Conservation (phyloP, 805 yeast species). For the Candida multigemmis region DNA sequence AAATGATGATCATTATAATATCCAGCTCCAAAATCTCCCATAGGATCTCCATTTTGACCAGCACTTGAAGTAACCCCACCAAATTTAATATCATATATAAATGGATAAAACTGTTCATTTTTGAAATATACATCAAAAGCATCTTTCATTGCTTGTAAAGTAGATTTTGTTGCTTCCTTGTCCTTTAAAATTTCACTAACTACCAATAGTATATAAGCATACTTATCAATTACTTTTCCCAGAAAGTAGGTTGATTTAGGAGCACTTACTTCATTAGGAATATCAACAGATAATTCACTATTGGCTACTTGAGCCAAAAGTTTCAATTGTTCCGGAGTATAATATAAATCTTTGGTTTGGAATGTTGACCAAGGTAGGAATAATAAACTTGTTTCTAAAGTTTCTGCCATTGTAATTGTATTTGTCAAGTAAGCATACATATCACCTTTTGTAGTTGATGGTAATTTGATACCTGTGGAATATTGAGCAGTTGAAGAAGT, state of each 20-base stretch:
- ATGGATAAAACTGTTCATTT: slow-evolving; percentile 39
- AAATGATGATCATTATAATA: slow-evolving; percentile 83
- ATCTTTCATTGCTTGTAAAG: slow-evolving; percentile 26
- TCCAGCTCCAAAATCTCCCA: slow-evolving; percentile 60
- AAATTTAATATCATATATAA: slow-evolving; percentile 46
- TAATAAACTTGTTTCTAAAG: slow-evolving; percentile 27
- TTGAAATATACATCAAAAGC: slow-evolving; percentile 33
- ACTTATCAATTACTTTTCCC: slow-evolving; percentile 49
- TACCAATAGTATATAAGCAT: slow-evolving; percentile 46
- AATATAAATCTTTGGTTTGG: slow-evolving; percentile 19
- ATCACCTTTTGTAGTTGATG: slow-evolving; percentile 43
- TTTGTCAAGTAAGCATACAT: slow-evolving; percentile 39
- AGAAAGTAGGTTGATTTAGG: slow-evolving; percentile 38
- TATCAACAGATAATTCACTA: slow-evolving; percentile 38
- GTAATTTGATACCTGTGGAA: slow-evolving; percentile 32
- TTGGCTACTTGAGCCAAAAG: slow-evolving; percentile 37
- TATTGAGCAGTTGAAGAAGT: slow-evolving; percentile 12
- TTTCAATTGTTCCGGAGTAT: slow-evolving; percentile 35
- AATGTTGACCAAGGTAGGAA: slow-evolving; percentile 38
- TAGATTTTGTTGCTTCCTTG: slow-evolving; percentile 22
- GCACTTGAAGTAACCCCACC: slow-evolving; percentile 51
- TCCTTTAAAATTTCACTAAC: slow-evolving; percentile 40
- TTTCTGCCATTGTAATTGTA: slow-evolving; percentile 26
- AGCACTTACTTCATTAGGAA: slow-evolving; percentile 26
- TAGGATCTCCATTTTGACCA: slow-evolving; percentile 33